phyloP scores from a whole-genome alignment of 345 rosid genomes.

The Kandelia obovata region DNA sequence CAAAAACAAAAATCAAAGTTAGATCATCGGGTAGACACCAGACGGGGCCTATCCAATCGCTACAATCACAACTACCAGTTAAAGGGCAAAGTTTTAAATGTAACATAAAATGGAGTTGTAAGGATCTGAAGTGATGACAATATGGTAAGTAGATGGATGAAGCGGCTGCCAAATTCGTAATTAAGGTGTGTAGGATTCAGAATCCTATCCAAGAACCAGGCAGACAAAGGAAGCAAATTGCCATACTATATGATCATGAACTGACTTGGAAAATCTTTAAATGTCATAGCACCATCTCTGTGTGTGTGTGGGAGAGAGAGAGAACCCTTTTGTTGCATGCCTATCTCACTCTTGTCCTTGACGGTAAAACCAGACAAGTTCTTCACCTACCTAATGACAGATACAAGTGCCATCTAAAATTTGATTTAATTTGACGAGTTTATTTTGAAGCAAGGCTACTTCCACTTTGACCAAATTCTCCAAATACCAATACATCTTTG shows the following conservation, averaged over 20 bases:
- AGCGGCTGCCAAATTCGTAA: no score
- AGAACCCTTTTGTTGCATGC: no score
- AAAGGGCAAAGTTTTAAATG: not conserved
- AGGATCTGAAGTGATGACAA: not conserved
- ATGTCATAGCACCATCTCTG: no score
- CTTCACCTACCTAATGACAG: not conserved
- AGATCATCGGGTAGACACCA: not conserved
- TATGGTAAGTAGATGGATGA: not conserved
- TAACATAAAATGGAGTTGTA: not conserved
- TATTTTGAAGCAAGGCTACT: not conserved
- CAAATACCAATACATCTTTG: not conserved
- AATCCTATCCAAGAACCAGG: no score
- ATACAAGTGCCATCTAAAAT: not conserved
- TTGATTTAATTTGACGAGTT: not conserved
- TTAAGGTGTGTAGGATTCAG: no score
- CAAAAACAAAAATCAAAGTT: not conserved
- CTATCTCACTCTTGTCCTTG: not conserved
- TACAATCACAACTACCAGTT: not conserved
- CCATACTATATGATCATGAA: no score
- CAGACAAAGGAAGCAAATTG: no score
- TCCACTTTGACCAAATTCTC: not conserved
- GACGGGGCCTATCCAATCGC: not conserved
- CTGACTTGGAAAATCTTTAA: no score
- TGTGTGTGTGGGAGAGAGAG: no score
- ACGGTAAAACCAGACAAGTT: not conserved